Evolutionary conservation across 2,329 filamentous ascomycete genomes (phyloP), one percentile per base, ranked within the genome.

Genomic region (Microdochium nivale): DNA sequence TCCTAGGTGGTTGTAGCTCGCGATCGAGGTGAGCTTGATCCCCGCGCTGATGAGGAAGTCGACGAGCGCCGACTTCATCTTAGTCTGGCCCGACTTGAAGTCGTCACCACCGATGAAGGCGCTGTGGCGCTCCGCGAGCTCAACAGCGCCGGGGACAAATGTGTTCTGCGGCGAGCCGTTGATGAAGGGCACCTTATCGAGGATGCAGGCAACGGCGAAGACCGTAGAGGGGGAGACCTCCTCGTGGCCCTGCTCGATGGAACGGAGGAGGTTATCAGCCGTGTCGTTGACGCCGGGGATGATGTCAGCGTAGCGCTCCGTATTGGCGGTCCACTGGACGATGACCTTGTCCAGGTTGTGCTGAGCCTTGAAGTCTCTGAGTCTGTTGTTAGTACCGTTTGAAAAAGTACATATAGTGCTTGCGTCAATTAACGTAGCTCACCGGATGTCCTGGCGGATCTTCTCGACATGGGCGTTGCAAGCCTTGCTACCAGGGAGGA

Each of bases 61-160:
- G 47, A 97, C 94, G 27, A 99, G 83, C 21, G 94, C 94, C 54
- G 94, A 97, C 78, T 99, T 99, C 94, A 99, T 99, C 84, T 99
- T 99, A 69, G 94, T 99, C 79, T 99, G 94, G 56, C 94, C 94
- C 56, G 94, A 97, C 78, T 99, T 99, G 86, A 99, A 99, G 75
- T 99, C 94, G 64, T 99, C 94, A 58, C 94, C 94, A 53, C 94
- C 94, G 63, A 99, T 90, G 76, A 95, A 99, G 56, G 91, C 84
- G 52, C 81, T 79, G 71, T 95, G 84, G 71, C 86, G 79, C 76
- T 95, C 88, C 23, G 94, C 94, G 53, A 99, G 83, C 65, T 92
- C 79, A 60, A 97, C 85, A 54, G 87, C 88, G 64, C 94, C 94
- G 9, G 92, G 92, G 21, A 99, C 92, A 64, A 99, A 97, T 44